Base-by-base conservation (phyloP, 257 asterid species). In the Solanum peruvianum region DNA sequence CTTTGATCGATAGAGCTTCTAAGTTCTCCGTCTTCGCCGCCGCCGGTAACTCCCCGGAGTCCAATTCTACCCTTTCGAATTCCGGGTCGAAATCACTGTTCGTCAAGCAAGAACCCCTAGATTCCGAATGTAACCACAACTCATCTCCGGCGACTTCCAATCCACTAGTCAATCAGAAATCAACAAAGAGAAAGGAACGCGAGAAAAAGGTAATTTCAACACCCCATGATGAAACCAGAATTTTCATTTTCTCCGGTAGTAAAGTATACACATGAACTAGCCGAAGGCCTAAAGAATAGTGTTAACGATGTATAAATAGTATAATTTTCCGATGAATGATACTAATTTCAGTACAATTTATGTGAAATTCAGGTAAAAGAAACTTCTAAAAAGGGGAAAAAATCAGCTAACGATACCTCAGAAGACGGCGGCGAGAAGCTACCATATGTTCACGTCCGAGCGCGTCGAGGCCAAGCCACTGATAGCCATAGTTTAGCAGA, bases 401-500 rank as follows among this genome's bases (percentile, higher is more conserved):
- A 91, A 82, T 89, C 86, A 62, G 91, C 90, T 7, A 91, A 90
- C 27, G 95, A 93, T 84, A 89, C 90, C 87, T 86, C 91, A 13
- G 92, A 87, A 35, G 93, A 88, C 42, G 92, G 91, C 70, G 95
- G 92, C 31, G 96, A 95, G 90, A 92, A 93, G 92, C 93, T 96
- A 64, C 99, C 98, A 2, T 95, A 94, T 44, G 95, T 95, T 85
- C 98, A 97, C 11, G 98, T 97, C 67, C 92, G 99, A 89, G 98
- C 98, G 82, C 98, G 98, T 87, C 97, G 98, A 7, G 99, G 99
- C 86, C 97, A 97, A 92, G 99, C 99, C 75, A 97, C 99, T 14
- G 97, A 94, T 91, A 95, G 98, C 93, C 99, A 97, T 60, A 97
- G 99, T 93, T 93, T 97, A 90, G 99, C 99, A 86, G 99, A 97